Evolutionary conservation across 768 basidiomycete species (phyloP).

Genomic region (Hirschioporus abietinus): DNA sequence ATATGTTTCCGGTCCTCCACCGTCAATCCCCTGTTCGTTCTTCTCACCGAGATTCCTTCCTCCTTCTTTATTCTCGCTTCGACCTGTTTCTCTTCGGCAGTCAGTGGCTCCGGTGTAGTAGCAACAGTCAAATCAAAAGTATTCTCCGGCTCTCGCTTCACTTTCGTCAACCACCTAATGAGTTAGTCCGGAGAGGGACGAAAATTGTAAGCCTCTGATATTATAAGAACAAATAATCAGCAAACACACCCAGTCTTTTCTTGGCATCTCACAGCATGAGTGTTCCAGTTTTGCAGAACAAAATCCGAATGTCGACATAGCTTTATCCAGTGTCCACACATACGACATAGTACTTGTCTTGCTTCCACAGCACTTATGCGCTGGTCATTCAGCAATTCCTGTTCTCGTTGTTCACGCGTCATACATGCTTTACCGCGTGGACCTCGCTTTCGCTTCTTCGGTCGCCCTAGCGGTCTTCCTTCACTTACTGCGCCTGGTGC

Average conservation of each 20-base stretch:
- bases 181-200: neutral
- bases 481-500: neutral
- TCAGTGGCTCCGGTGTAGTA: neutral
- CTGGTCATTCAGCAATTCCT: slow-evolving; percentile 31
- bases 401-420: slow-evolving; percentile 34
- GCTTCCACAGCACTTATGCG: slow-evolving; percentile 34
- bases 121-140: neutral
- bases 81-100: neutral
- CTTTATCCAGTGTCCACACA: slow-evolving; percentile 60
- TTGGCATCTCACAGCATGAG: slow-evolving; percentile 4
- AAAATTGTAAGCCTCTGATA: neutral
- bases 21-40: neutral
- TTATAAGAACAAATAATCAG: neutral
- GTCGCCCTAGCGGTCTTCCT: neutral
- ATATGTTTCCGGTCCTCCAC: neutral
- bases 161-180: slow-evolving; percentile 1
- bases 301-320: slow-evolving; percentile 40
- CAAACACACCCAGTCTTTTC: neutral
- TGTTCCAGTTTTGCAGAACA: slow-evolving; percentile 45
- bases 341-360: slow-evolving; percentile 50
- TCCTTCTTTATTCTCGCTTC: neutral
- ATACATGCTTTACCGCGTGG: neutral
- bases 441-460: neutral
- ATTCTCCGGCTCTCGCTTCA: neutral
- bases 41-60: neutral